Evolutionary conservation across 2,329 filamentous ascomycete species (phyloP).

Genomic region (Cytospora mali): DNA sequence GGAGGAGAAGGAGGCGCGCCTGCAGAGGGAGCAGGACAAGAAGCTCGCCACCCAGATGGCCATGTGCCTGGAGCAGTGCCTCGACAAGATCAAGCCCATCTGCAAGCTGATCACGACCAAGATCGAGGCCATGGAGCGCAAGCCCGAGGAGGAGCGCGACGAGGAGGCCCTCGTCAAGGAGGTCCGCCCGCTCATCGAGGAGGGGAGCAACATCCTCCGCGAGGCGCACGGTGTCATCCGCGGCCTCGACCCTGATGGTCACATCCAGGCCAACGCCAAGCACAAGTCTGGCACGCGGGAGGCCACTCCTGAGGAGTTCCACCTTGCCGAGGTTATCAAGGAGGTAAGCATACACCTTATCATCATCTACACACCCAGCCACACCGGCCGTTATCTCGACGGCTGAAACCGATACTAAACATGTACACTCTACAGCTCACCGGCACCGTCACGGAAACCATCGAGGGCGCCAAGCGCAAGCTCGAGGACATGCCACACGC

Average conservation of each 20-base stretch:
- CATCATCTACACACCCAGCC: background rate
- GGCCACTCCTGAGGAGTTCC: conserved; percentile 80
- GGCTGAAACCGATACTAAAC: conserved; percentile 8
- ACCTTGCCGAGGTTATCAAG: conserved; percentile 82
- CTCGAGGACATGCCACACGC: conserved; percentile 90
- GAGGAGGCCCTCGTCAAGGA: conserved; percentile 86
- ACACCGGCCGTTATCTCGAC: no score
- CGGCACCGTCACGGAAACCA: conserved; percentile 75
- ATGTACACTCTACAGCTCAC: conserved; percentile 59
- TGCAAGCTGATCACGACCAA: conserved; percentile 85
- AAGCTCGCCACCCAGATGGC: conserved; percentile 79
- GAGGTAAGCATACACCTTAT: conserved; percentile 49
- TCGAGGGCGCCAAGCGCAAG: conserved; percentile 88
- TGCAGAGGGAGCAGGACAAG: conserved; percentile 65
- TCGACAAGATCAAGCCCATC: conserved; percentile 83
- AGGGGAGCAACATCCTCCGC: conserved; percentile 77
- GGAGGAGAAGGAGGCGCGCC: conserved; percentile 59
- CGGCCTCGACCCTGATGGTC: conserved; percentile 85
- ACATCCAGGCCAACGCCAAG: conserved; percentile 83
- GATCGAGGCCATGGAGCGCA: conserved; percentile 79
- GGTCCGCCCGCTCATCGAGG: conserved; percentile 86
- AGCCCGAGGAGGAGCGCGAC: conserved; percentile 83
- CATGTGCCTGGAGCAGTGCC: conserved; percentile 71
- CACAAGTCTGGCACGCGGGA: conserved; percentile 74
- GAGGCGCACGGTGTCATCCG: conserved; percentile 88